Evolutionary conservation across 1,284 basidiomycete species (phyloP).

Genomic region (Apiotrichum domesticum): DNA sequence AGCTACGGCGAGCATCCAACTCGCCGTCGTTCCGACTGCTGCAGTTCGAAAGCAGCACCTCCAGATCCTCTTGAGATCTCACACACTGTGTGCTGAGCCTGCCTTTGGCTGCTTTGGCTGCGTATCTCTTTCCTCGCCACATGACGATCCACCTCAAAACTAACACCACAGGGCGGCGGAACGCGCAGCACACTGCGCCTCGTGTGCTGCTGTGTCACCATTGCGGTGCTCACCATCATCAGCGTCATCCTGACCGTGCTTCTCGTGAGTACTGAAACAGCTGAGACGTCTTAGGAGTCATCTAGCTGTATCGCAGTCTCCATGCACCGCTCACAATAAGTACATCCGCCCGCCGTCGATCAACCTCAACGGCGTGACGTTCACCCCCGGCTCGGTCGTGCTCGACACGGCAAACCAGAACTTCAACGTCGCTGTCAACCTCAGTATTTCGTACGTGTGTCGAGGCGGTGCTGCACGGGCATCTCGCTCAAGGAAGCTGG

Average conservation of each 20-base stretch:
- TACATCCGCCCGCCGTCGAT: slow-evolving; percentile 74
- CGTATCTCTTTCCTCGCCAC: no score
- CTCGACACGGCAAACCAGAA: neutral
- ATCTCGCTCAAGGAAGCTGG: no score
- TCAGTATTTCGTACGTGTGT: slow-evolving; percentile 60
- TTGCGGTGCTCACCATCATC: slow-evolving; percentile 52
- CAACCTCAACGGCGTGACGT: slow-evolving; percentile 55
- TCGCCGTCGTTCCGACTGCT: no score
- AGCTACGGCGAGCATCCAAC: no score
- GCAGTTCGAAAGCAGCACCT: no score
- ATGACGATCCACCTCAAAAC: neutral
- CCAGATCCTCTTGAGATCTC: no score
- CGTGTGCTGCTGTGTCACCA: slow-evolving; percentile 48
- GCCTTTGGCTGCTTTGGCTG: no score
- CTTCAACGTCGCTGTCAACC: slow-evolving; percentile 55
- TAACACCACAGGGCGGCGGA: slow-evolving; percentile 38
- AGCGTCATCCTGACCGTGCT: slow-evolving; percentile 65
- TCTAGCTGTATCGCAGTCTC: no score
- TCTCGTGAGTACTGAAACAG: slow-evolving; percentile 53
- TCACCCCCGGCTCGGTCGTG: slow-evolving; percentile 29
- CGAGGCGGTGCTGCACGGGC: no score
- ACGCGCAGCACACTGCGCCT: slow-evolving; percentile 34
- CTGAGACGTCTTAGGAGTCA: no score
- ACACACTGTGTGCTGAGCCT: no score
- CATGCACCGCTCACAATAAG: slow-evolving; percentile 45